These are phyloP conservation scores for Dothideomycetes sp. DNA, from an alignment of 2,329 filamentous ascomycete genomes.

Conservation along the genomic window DNA sequence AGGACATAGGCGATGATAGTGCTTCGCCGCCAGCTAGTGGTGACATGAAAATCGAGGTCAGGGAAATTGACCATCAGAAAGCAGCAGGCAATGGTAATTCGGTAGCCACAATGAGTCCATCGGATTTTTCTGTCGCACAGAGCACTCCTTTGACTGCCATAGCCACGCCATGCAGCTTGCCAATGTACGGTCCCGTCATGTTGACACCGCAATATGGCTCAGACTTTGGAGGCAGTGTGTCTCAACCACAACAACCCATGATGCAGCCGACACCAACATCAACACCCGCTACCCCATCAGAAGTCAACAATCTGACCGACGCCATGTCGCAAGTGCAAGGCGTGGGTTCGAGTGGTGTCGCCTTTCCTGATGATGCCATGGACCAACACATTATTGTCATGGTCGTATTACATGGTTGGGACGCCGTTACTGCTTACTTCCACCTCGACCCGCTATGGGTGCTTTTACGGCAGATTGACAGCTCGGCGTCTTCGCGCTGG, in stretches of 20 bases:
- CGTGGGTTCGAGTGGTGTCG: not conserved
- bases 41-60: conserved; percentile 3
- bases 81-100: not conserved
- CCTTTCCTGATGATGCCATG: conserved; percentile 3
- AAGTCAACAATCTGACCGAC: conserved; percentile 7
- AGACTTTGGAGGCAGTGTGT: conserved; percentile 1
- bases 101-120: not conserved
- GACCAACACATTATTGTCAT: conserved; percentile 12
- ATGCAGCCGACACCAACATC: not conserved
- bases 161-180: not conserved
- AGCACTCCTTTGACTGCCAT: conserved; percentile 1
- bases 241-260: not conserved
- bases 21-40: conserved; percentile 1
- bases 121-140: conserved; percentile 2
- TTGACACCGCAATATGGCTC: conserved; percentile 8
- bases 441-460: conserved; percentile 9
- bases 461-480: conserved; percentile 8
- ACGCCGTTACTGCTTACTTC: conserved; percentile 1
- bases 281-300: not conserved
- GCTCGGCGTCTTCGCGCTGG: not conserved
- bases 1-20: not conserved
- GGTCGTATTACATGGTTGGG: conserved; percentile 9
- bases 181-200: conserved; percentile 1
- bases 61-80: not conserved
- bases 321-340: conserved; percentile 7